Base-by-base conservation (phyloP, 2,329 filamentous ascomycete genomes). In the Rhynchosporium agropyri region DNA sequence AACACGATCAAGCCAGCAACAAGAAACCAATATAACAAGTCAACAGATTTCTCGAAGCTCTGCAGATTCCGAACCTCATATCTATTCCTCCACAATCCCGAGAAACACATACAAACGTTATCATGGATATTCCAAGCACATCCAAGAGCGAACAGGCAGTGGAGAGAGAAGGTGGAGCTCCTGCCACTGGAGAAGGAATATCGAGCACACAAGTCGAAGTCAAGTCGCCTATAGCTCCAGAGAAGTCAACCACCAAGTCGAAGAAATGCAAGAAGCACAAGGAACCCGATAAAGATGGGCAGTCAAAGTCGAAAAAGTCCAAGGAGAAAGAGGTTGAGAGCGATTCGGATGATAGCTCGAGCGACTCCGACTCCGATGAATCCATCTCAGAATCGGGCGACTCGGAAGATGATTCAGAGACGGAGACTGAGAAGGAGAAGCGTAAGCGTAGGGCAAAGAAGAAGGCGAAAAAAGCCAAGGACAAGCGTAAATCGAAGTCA, bases 401-500 rank as follows among this genome's bases (percentile, higher is more conserved):
- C 3, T 68, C 68, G 0, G 69, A 70, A 7, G 60, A 63, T 26
- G 67, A 71, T 40, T 70, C 67, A 9, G 71, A 74, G 36, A 71
- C 69, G 1, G 72, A 74, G 53, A 67, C 72, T 61, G 70, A 73
- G 62, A 74, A 71, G 65, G 74, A 77, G 55, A 73, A 72, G 65
- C 64, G 65, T 60, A 73, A 73, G 57, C 70, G 75, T 58, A 77
- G 78, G 59, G 69, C 72, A 28, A 73, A 72, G 62, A 71, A 65
- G 60, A 78, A 76, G 68, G 72, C 72, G 9, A 72, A 58, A 45
- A 63, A 62, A 29, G 54, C 54, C 8, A 62, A 58, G 60, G 70
- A 71, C 7, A 74, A 74, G 67, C 69, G 70, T 57, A 79, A 78
- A 66, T 66, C 70, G 3, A 79, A 78, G 70, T 76, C 70, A 3